Base-by-base conservation (phyloP, 495 filamentous ascomycete species). In the Aspergillus diversus region DNA sequence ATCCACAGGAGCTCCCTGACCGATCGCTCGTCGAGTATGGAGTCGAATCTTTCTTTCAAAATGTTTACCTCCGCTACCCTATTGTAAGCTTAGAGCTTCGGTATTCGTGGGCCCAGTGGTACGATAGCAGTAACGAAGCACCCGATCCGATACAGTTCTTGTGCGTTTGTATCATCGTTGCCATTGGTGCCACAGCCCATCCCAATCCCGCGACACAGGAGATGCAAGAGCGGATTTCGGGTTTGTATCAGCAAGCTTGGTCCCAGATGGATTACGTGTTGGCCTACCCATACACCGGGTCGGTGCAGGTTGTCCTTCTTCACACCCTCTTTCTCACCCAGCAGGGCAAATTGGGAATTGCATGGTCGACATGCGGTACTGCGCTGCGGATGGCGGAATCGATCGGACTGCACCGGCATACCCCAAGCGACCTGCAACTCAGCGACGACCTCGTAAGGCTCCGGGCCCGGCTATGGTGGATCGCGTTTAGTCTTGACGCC, bases 311-410 rank as follows among this genome's bases (percentile, higher is more conserved):
- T 5, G 33, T 53, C 13, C 50, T 53, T 21, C 21, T 53, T 6
- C 50, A 53, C 50, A 53, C 50, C 4, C 17, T 53, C 1, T 53
- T 12, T 17, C 15, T 53, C 13, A 21, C 32, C 7, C 32, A 53
- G 7, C 32, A 33, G 13, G 50, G 50, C 5, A 53, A 53, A 17
- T 15, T 33, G 3, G 50, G 50, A 1, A 53, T 53, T 3, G 50
- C 50, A 13, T 53, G 50, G 50, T 31, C 32, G 31, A 53, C 50
- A 16, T 53, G 50, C 50, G 50, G 50, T 6, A 53, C 32, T 6
- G 50, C 50, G 5, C 17, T 53, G 17, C 50, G 32, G 7, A 33
- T 53, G 2, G 50, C 50, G 17, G 17, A 53, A 31, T 53, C 50
- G 50, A 21, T 53, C 5, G 50, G 50, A 1, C 17, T 53, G 21